Conservation (phyloP, 768 basidiomycete genomes). For the Auricularia heimuer region DNA sequence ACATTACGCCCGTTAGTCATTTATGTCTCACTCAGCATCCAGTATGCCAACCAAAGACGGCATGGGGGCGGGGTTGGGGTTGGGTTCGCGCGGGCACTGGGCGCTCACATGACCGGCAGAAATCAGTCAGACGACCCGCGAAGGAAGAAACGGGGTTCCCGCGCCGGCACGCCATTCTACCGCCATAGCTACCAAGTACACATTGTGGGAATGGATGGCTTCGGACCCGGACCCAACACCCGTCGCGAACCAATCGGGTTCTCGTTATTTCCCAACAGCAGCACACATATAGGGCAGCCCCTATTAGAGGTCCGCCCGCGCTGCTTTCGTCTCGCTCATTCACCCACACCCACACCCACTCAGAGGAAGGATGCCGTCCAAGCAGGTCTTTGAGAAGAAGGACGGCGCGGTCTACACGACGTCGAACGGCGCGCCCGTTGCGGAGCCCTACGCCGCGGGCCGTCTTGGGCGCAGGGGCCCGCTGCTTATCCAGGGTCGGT, state of each 20-base stretch:
- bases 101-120: not conserved
- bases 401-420: slow-evolving; percentile 71
- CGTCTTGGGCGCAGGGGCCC: slow-evolving; percentile 67
- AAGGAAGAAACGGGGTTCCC: not conserved
- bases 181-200: too few species aligned
- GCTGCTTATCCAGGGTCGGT: slow-evolving; percentile 76
- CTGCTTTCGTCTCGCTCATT: not conserved
- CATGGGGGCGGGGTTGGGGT: too few species aligned
- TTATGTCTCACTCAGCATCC: too few species aligned
- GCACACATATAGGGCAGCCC: not conserved
- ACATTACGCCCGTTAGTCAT: too few species aligned
- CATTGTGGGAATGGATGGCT: too few species aligned
- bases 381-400: slow-evolving; percentile 42
- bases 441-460: slow-evolving; percentile 70
- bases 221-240: too few species aligned
- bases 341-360: not conserved
- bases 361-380: slow-evolving; percentile 44
- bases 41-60: too few species aligned
- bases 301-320: not conserved
- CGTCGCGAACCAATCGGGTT: not conserved
- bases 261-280: not conserved
- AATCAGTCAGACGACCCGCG: not conserved
- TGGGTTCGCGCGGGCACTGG: too few species aligned
- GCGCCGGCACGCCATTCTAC: not conserved
- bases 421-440: slow-evolving; percentile 70